Evolutionary conservation across 2,329 filamentous ascomycete species (phyloP), one percentile per base, ranked within the genome.

Genomic region (Clarireedia sp.): DNA sequence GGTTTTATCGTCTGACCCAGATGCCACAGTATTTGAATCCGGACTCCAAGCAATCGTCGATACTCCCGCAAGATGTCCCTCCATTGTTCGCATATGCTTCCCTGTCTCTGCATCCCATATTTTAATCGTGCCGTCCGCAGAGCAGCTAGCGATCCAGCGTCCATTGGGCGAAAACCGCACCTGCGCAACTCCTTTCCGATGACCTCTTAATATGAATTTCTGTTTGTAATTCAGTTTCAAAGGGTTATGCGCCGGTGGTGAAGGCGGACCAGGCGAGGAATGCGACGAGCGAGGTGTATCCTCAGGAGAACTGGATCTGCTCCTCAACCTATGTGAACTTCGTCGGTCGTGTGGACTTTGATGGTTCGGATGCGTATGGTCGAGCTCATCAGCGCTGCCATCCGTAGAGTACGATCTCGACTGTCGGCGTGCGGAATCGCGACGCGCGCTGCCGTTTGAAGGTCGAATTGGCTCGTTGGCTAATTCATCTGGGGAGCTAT

Each of bases 1-100:
- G 0, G 87, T 84, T 73, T 99, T 99, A 78, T 99, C 94, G 71
- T 99, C 94, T 5, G 89, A 92, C 23, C 92, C 94, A 9, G 89
- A 92, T 3, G 92, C 94, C 47, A 99, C 79, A 2, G 88, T 89
- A 63, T 85, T 85, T 59, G 87, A 90, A 70, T 97, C 90, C 0
- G 92, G 91, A 57, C 86, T 86, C 94, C 94, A 99, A n/a, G 91
- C 86, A 48, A 99, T 79, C 40, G 90, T 92, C 33, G 89, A 95
- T 17, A 99, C 83, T 58, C 94, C 94, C 0, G 92, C 91, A 68
- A 96, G 81, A 73, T 99, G 94, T 6, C 91, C 94, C 66, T 96
- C 88, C 23, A 99, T 82, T 0, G 90, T 96, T 66, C 96, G 88
- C 68, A 92, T 82, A 59, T 94, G 85, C 55, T 78, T 80, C 48